phyloP scores from a whole-genome alignment of 306 rosid species.

The Ziziphus jujuba region DNA sequence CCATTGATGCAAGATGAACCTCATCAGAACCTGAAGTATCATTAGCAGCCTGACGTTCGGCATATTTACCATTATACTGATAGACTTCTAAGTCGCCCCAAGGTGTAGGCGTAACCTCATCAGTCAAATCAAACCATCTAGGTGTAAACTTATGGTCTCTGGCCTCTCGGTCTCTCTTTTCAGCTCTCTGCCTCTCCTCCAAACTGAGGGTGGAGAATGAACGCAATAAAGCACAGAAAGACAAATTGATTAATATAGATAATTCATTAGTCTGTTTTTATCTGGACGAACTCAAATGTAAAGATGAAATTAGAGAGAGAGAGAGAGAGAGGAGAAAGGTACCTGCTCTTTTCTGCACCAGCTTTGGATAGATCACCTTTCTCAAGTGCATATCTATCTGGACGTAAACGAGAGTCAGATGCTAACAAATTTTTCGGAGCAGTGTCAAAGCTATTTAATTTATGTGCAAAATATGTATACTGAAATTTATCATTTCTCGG shows the following conservation, averaged over 20 bases:
- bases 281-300: not conserved
- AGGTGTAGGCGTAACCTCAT: conserved; percentile 77
- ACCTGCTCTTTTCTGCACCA: conserved; percentile 89
- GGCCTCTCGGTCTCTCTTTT: conserved; percentile 68
- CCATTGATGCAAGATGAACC: conserved; percentile 45
- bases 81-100: conserved; percentile 96
- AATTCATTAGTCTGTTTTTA: not conserved
- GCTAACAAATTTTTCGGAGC: conserved; percentile 77
- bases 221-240: not conserved
- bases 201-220: conserved; percentile 37
- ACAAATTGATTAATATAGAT: not conserved
- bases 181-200: conserved; percentile 95
- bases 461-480: conserved; percentile 87
- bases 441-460: conserved; percentile 79
- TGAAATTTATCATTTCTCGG: conserved; percentile 75
- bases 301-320: not conserved
- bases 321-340: not conserved
- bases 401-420: conserved; percentile 91
- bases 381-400: conserved; percentile 91
- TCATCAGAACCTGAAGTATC: conserved; percentile 46
- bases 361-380: conserved; percentile 80
- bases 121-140: conserved; percentile 83
- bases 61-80: conserved; percentile 68
- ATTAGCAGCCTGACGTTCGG: conserved; percentile 51
- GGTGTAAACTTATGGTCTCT: conserved; percentile 56